A percentile compares a stretch with the other conserved stretches of the same genome.
These are phyloP conservation scores for Nakaseomyces kungkrabaensis DNA, from an alignment of 1,139 yeast species.

Conservation along the genomic window DNA sequence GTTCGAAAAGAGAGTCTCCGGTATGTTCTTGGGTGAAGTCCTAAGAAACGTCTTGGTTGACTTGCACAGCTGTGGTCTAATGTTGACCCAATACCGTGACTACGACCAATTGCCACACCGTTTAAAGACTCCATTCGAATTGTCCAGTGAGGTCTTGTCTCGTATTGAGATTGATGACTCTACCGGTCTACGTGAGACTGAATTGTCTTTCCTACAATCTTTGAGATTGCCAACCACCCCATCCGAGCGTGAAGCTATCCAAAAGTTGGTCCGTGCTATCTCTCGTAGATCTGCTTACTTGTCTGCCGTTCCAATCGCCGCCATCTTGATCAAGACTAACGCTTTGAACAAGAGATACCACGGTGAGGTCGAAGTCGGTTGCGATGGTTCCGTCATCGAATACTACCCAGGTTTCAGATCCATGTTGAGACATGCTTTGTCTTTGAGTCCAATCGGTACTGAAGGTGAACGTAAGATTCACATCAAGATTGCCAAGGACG, in stretches of 20 bases:
- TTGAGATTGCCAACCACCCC: conserved; percentile 57
- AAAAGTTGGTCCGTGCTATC: conserved; percentile 63
- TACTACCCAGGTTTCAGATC: conserved; percentile 83
- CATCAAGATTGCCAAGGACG: conserved; percentile 80
- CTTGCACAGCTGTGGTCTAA: conserved; percentile 46
- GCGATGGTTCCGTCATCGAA: conserved; percentile 91
- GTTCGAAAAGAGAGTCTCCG: conserved; percentile 89
- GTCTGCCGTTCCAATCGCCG: conserved; percentile 83
- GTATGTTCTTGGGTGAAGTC: conserved; percentile 89
- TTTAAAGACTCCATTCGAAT: conserved; percentile 62
- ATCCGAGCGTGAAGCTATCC: conserved; percentile 65
- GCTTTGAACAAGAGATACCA: conserved; percentile 47
- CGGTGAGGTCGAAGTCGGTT: conserved; percentile 78
- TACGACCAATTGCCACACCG: conserved; percentile 55
- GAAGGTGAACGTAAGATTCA: conserved; percentile 63
- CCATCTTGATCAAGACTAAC: conserved; percentile 50
- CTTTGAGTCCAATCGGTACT: conserved; percentile 57
- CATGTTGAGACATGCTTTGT: conserved; percentile 66
- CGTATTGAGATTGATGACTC: conserved; percentile 76
- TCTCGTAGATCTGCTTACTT: conserved; percentile 78
- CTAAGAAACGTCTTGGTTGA: conserved; percentile 65
- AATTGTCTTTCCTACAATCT: conserved; percentile 50
- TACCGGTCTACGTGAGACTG: conserved; percentile 57
- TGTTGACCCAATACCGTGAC: conserved; percentile 46
- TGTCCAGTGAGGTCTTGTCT: conserved; percentile 74